Evolutionary conservation across 257 asterid genomes (phyloP), one percentile per base, ranked within the genome.

Genomic region (Solanum chiquidenum): DNA sequence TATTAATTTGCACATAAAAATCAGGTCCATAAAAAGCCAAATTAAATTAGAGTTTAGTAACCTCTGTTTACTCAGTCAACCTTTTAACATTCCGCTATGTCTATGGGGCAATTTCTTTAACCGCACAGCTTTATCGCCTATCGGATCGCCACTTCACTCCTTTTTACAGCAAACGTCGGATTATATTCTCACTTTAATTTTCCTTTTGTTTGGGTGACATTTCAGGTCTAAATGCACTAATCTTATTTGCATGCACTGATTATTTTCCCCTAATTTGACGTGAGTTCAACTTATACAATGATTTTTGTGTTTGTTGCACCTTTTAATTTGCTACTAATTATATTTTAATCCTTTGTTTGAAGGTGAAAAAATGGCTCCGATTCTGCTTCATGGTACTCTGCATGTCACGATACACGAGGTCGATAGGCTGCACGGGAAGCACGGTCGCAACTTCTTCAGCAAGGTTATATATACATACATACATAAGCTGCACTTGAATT

Each of bases 341-440:
- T 42, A 14, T 44, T 79, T 9, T 44, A 13, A 25, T 79, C 40
- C 64, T 44, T 46, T 80, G 55, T 75, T 8, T 86, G 46, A 40
- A 90, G 91, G 89, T 90, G 89, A 40, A 16, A 66, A 82, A 46
- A 92, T 90, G 94, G 91, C 90, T 88, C 88, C 85, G 29, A 62
- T 86, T 86, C 73, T 86, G 88, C 92, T 92, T 74, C 94, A 92
- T 74, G 94, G 94, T 55, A 92, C 92, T 80, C 88, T 92, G 74
- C 94, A 92, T 87, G 94, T 85, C 75, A 90, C 94, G 85, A 86
- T 92, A 88, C 86, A 74, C 69, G 94, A 90, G 88, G 92, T 92
- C 40, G 94, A 90, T 76, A 80, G 35, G 87, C 84, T 90, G 35
- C 92, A 87, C 68, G 66, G 72, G 21, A 90, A 33, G 13, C 87